Base-by-base conservation (phyloP, 2,329 filamentous ascomycete genomes). In the Fusarium protoensiforme region DNA sequence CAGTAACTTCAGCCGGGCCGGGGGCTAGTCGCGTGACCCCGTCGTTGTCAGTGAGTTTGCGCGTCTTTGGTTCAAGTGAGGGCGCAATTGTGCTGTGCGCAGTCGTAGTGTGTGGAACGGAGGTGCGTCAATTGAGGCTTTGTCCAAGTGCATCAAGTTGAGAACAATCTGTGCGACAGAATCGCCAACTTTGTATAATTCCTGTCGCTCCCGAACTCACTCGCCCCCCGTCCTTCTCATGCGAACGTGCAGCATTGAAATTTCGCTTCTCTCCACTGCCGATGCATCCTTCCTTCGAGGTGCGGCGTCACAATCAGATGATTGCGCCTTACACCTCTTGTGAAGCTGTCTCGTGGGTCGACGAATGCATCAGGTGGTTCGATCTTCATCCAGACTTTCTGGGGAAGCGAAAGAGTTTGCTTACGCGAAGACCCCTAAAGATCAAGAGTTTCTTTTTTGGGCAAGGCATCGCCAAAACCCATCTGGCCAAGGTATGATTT, bases 321-420 rank as follows among this genome's bases (percentile, higher is more conserved):
- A 78, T 78, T 61, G 27, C 38, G 39, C 60, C 61, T 51, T 65
- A 20, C 22, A 38, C 57, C 46, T 71, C 35, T 61, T 59, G 35
- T 64, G 56, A 67, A 68, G 68, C 48, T 61, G 65, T 39, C 70
- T 67, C 68, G 70, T 78, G 76, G 76, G 62, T 67, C 69, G 76
- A 78, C 65, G 39, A 61, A 59, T 70, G 72, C 65, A 72, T 75
- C 67, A 71, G 70, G 68, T 78, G 76, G 76, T 78, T 75, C 76
- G 76, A 78, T 75, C 60, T 74, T 73, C 73, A 56, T 74, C 72
- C 73, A 59, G 59, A 72, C 43, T 73, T 72, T 72, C 74, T 68
- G 73, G 72, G 75, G 75, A 74, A 66, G 63, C 63, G 51, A 71
- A 51, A 58, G 61, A 69, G 61, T 64, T 71, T 57, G 35, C 71